phyloP scores from a whole-genome alignment of 441 rosid species.

The Biscutella laevigata region DNA sequence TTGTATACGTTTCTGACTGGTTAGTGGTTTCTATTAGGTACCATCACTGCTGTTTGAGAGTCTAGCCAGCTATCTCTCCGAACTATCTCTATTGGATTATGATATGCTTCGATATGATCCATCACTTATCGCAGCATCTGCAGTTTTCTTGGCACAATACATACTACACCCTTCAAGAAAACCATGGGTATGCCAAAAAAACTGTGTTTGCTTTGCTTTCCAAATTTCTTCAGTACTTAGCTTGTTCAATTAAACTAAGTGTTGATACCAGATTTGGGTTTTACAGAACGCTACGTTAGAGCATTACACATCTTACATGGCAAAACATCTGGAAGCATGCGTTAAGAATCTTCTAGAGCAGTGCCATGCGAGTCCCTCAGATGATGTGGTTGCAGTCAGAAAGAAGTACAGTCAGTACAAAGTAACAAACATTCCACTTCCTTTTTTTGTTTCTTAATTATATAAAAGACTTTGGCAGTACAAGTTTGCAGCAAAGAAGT shows the following conservation, averaged over 20 bases:
- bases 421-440: slow-evolving; percentile 30
- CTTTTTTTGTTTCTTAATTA: background rate
- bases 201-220: background rate
- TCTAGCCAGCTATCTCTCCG: slow-evolving; percentile 65
- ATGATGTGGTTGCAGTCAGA: slow-evolving; percentile 62
- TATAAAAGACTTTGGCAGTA: slow-evolving; percentile 37
- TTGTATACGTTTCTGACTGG: background rate
- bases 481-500: slow-evolving; percentile 77
- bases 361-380: slow-evolving; percentile 37
- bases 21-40: slow-evolving; percentile 31
- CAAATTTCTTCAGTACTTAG: background rate
- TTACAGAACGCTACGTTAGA: slow-evolving; percentile 68
- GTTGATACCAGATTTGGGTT: no score
- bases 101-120: slow-evolving; percentile 67
- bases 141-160: slow-evolving; percentile 69
- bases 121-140: slow-evolving; percentile 77
- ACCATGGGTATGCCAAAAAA: slow-evolving; percentile 60
- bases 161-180: slow-evolving; percentile 56
- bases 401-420: slow-evolving; percentile 88
- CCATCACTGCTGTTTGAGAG: slow-evolving; percentile 71
- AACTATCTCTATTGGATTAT: slow-evolving; percentile 73
- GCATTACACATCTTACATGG: slow-evolving; percentile 71
- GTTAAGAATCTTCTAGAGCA: slow-evolving; percentile 62
- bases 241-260: no score
- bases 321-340: slow-evolving; percentile 53